Evolutionary conservation across 768 basidiomycete genomes (phyloP).

Genomic region (Sarcodon aspratus): DNA sequence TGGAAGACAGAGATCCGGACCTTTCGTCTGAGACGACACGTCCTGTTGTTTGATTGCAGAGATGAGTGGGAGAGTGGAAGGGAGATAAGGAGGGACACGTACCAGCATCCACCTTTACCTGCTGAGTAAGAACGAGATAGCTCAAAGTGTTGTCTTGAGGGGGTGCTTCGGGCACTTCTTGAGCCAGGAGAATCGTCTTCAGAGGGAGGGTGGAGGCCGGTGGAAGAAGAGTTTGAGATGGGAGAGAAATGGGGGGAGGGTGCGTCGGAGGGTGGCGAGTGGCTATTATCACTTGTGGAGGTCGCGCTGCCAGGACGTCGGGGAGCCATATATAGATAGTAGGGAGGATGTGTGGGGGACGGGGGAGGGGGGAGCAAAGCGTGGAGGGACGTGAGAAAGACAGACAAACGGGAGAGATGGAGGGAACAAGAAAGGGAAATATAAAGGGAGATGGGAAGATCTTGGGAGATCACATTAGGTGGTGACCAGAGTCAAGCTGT

Average conservation of each 20-base stretch:
- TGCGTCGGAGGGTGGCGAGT: slow-evolving; percentile 11
- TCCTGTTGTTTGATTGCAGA: slow-evolving; percentile 33
- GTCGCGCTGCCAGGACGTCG: slow-evolving; percentile 4
- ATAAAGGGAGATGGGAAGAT: neutral
- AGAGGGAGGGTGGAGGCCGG: slow-evolving; percentile 6
- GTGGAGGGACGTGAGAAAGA: neutral
- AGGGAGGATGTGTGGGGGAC: slow-evolving; percentile 1
- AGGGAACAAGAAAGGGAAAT: neutral
- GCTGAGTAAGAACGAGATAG: slow-evolving; percentile 24
- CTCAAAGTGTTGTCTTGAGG: slow-evolving; percentile 29
- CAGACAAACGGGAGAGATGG: neutral
- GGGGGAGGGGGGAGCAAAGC: neutral
- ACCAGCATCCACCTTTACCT: slow-evolving; percentile 76
- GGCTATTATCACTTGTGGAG: slow-evolving; percentile 9
- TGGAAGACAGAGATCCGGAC: slow-evolving; percentile 25
- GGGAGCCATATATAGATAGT: neutral
- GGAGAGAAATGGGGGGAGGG: slow-evolving; percentile 9
- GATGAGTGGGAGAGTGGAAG: neutral
- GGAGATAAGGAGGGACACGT: slow-evolving; percentile 18
- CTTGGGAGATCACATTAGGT: neutral
- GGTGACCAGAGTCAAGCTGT: neutral
- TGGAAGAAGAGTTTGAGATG: slow-evolving; percentile 3
- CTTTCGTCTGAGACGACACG: slow-evolving; percentile 75
- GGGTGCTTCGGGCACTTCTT: slow-evolving; percentile 28
- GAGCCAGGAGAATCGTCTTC: slow-evolving; percentile 11